Conservation (phyloP, 805 yeast genomes). For the Cyberlindnera galapagoensis region DNA sequence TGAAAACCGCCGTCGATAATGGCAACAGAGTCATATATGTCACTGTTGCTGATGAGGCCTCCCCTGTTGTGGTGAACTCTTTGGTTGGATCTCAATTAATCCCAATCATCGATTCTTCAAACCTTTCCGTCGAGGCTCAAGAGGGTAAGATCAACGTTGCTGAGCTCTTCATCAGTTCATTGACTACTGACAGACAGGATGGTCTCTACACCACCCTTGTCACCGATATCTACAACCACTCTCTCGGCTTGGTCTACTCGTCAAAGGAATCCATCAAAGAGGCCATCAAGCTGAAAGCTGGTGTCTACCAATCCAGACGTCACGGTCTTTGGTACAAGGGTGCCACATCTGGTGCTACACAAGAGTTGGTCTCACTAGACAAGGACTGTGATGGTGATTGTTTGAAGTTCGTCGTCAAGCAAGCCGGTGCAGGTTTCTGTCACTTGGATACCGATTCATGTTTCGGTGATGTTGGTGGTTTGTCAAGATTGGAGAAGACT, state of each 20-base stretch:
- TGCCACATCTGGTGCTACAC: slow-evolving; percentile 93
- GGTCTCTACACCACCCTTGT: slow-evolving; percentile 83
- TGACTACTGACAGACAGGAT: slow-evolving; percentile 80
- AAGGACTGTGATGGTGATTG: slow-evolving; percentile 93
- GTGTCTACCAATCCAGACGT: slow-evolving; percentile 91
- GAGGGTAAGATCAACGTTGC: slow-evolving; percentile 29
- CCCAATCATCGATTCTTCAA: slow-evolving; percentile 18
- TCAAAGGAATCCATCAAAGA: slow-evolving; percentile 74
- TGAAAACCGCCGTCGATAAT: slow-evolving; percentile 13
- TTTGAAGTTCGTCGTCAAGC: slow-evolving; percentile 79
- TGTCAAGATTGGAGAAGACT: slow-evolving; percentile 60
- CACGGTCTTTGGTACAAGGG: slow-evolving; percentile 97
- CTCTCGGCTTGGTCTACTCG: slow-evolving; percentile 89
- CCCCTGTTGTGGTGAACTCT: slow-evolving; percentile 13
- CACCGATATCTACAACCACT: slow-evolving; percentile 57
- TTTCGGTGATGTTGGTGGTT: slow-evolving; percentile 67
- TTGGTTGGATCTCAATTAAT: slow-evolving; percentile 19
- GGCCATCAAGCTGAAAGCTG: slow-evolving; percentile 74
- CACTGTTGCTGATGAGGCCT: slow-evolving; percentile 5
- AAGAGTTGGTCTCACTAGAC: slow-evolving; percentile 57
- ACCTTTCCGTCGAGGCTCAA: slow-evolving; percentile 15
- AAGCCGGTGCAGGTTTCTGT: slow-evolving; percentile 86
- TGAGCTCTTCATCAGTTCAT: slow-evolving; percentile 40
- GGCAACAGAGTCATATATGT: slow-evolving; percentile 16
- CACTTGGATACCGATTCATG: slow-evolving; percentile 80